phyloP scores from a whole-genome alignment of 164 flowering plant genomes.

The Echeveria elegans region DNA sequence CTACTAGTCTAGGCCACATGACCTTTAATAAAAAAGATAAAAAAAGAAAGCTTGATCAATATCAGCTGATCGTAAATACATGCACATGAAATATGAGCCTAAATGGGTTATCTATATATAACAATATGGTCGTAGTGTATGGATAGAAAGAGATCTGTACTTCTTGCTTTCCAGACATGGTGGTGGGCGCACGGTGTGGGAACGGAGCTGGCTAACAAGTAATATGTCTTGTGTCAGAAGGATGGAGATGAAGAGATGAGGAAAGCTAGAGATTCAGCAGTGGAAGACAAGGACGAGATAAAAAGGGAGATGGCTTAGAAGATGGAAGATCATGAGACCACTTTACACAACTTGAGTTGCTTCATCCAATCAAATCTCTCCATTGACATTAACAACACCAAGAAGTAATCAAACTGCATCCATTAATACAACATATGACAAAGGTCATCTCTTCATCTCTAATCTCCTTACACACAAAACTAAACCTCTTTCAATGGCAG shows the following conservation, averaged over 20 bases:
- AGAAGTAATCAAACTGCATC: neutral
- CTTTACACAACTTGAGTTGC: neutral
- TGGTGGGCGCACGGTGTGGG: neutral
- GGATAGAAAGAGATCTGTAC: neutral
- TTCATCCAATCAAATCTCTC: conserved; percentile 1
- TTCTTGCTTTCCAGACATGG: conserved; percentile 11
- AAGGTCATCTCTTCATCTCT: neutral
- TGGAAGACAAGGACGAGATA: conserved; percentile 2
- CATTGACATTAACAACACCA: neutral
- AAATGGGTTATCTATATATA: neutral
- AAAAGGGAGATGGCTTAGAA: conserved; percentile 3
- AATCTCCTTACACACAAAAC: neutral
- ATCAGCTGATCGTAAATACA: neutral
- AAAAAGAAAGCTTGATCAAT: neutral
- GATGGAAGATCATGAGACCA: conserved; percentile 2
- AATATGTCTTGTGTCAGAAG: conserved; percentile 1
- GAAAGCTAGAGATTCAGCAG: conserved; percentile 3
- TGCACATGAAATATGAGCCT: neutral
- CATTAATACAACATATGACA: neutral
- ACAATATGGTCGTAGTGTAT: neutral
- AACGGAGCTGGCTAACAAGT: neutral
- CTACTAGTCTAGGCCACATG: conserved; percentile 65
- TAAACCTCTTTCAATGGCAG: conserved; percentile 1
- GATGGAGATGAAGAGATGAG: neutral
- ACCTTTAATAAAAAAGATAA: conserved; percentile 25